These are phyloP conservation scores for Rhizopogon vulgaris DNA, from an alignment of 768 basidiomycete species.

Conservation along the genomic window DNA sequence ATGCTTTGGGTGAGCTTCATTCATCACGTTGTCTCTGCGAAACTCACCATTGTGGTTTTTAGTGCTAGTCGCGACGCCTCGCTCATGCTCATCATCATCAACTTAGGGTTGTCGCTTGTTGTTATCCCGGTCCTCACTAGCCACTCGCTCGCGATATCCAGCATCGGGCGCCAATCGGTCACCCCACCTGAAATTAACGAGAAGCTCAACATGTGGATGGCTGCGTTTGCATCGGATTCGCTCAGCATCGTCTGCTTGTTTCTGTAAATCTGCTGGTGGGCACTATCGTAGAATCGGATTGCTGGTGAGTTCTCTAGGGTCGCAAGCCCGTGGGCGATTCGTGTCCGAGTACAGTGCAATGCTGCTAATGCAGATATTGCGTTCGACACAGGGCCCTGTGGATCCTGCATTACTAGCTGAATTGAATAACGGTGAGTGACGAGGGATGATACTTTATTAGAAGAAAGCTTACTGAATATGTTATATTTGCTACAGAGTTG, in stretches of 20 bases:
- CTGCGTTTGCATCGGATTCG: constrained; percentile 72
- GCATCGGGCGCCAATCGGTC: constrained; percentile 64
- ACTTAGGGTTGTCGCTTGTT: constrained; percentile 57
- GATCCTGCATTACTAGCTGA: constrained; percentile 52
- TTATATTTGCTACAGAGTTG: constrained; percentile 54
- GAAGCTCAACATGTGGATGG: constrained; percentile 70
- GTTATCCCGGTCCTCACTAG: constrained; percentile 59
- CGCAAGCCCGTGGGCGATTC: constrained; percentile 52
- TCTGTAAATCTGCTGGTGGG: constrained; percentile 57
- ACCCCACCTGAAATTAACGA: constrained; percentile 64
- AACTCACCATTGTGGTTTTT: constrained; percentile 68
- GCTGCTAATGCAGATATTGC: constrained; percentile 73
- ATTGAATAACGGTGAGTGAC: constrained; percentile 11
- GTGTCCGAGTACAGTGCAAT: constrained; percentile 59
- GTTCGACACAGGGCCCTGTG: constrained; percentile 64
- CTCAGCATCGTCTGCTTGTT: constrained; percentile 47
- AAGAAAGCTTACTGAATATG: constrained; percentile 50
- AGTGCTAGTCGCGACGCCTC: constrained; percentile 51
- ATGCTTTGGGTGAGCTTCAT: constrained; percentile 8
- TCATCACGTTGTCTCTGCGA: neutral
- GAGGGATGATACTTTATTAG: neutral
- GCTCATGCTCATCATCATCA: constrained; percentile 50
- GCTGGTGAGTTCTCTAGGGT: constrained; percentile 53
- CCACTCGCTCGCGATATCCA: constrained; percentile 74
- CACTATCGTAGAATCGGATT: constrained; percentile 62